A percentile compares a stretch with the other conserved stretches of the same genome.
These are phyloP conservation scores for Suhomyces prunicola DNA, from an alignment of 805 yeast species.

Conservation along the genomic window DNA sequence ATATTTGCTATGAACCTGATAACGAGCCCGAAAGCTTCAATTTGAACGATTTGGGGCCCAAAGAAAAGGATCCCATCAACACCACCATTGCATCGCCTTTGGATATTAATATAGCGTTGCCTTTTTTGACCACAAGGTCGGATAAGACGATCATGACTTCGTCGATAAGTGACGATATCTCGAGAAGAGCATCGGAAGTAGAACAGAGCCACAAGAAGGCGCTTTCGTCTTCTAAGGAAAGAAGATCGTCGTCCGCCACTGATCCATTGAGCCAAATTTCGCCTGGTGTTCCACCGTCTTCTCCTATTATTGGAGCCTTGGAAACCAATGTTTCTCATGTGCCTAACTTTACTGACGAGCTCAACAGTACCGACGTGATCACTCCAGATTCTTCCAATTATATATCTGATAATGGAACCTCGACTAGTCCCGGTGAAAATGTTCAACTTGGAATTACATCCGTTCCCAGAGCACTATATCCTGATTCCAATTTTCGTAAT, in stretches of 20 bases:
- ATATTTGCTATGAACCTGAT: constrained; percentile 48
- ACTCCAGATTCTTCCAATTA: constrained; percentile 31
- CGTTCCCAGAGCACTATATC: constrained; percentile 45
- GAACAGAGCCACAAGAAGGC: constrained; percentile 14
- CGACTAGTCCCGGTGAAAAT: constrained; percentile 19
- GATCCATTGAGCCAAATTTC: constrained; percentile 1
- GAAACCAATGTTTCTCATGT: constrained; percentile 37
- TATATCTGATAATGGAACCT: constrained; percentile 24
- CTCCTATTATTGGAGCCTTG: constrained; percentile 38
- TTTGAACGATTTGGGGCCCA: constrained; percentile 14
- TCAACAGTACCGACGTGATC: constrained; percentile 14
- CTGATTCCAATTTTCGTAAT: constrained; percentile 63
- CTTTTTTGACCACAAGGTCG: constrained; percentile 37
- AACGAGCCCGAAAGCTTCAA: constrained; percentile 7
- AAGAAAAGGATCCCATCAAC: constrained; percentile 7
- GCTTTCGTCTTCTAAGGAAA: constrained; percentile 10
- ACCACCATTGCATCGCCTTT: constrained; percentile 41
- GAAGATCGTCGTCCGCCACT: not conserved
- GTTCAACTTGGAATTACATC: constrained; percentile 35
- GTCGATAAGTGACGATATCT: constrained; percentile 9
- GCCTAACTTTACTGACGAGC: not conserved
- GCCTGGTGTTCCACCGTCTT: constrained; percentile 18
- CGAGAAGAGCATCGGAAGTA: not conserved
- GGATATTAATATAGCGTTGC: constrained; percentile 42
- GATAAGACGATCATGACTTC: constrained; percentile 30